phyloP scores from a whole-genome alignment of 768 basidiomycete species.

The Multifurca ochricompacta region DNA sequence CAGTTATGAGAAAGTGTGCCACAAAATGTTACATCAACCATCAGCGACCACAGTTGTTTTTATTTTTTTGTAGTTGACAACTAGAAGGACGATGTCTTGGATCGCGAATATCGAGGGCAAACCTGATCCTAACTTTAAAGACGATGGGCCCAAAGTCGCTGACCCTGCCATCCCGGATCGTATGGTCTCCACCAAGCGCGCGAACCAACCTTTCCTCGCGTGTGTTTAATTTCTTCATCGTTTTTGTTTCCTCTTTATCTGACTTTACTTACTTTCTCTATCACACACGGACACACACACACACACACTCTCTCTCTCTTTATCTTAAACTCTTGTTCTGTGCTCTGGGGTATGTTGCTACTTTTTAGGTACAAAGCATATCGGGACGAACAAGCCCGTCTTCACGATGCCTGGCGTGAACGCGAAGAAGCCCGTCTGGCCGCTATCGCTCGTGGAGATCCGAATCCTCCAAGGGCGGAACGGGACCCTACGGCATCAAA shows the following conservation, averaged over 20 bases:
- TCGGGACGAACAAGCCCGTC: conserved; percentile 49
- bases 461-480: conserved; percentile 58
- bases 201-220: conserved; percentile 81
- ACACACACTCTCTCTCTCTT: no score
- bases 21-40: no score
- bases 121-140: conserved; percentile 25
- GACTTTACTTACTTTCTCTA: not conserved
- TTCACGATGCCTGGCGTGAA: conserved; percentile 58
- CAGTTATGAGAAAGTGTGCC: no score
- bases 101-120: conserved; percentile 38
- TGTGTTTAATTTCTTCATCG: no score
- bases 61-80: no score
- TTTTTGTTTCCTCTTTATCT: not conserved
- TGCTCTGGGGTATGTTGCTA: no score
- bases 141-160: conserved; percentile 43
- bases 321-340: not conserved
- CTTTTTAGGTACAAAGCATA: conserved; percentile 58
- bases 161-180: conserved; percentile 61
- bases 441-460: conserved; percentile 66
- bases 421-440: conserved; percentile 65
- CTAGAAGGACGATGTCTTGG: conserved; percentile 55
- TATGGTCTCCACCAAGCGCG: conserved; percentile 71
- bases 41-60: no score
- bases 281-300: no score
- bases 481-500: conserved; percentile 62